Base-by-base conservation (phyloP, 345 rosid species). In the Salix brachista region DNA sequence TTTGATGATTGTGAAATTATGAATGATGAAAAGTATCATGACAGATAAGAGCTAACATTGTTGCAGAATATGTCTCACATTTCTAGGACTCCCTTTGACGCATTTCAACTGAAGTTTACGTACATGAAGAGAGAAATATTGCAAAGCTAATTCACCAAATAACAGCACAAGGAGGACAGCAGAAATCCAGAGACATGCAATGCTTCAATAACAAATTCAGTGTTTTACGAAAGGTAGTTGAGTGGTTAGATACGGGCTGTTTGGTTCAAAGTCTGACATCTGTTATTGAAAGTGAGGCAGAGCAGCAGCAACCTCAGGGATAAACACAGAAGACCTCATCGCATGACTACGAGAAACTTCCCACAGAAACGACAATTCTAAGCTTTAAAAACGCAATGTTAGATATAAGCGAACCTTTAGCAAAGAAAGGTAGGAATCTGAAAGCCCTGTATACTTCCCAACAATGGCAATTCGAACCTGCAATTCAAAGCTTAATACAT, bases 401-500 rank as follows among this genome's bases (percentile, higher is more conserved):
- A 56, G 70, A 25, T 18, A 25, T 18, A 25, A 70, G 70, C 21
- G 2, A 70, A 92, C 97, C 97, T 92, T 90, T 69, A 87, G 62
- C 75, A 92, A 92, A 44, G 97, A 92, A 61, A 92, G 91, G 71
- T 92, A 92, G 44, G 94, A 78, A 89, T 92, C 97, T 80, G 90
- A 73, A 78, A 87, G 91, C 76, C 91, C 91, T 69, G 90, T 85
- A 82, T 92, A 92, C 82, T 92, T 92, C 72, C 97, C 94, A 74
- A 92, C 97, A 90, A 90, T 84, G 65, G 93, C 97, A 79, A 92
- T 90, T 81, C 82, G 87, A 67, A 92, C 92, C 97, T 92, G 89
- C 81, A 72, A 67, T 17, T 46, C 23, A 60, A 4, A 48, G 36
- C 48, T 61, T n/a, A 70, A 34, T 44, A 61, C 39, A 42, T 62